Evolutionary conservation across 2,329 filamentous ascomycete species (phyloP).

Genomic region (Mycosphaerella sp.): DNA sequence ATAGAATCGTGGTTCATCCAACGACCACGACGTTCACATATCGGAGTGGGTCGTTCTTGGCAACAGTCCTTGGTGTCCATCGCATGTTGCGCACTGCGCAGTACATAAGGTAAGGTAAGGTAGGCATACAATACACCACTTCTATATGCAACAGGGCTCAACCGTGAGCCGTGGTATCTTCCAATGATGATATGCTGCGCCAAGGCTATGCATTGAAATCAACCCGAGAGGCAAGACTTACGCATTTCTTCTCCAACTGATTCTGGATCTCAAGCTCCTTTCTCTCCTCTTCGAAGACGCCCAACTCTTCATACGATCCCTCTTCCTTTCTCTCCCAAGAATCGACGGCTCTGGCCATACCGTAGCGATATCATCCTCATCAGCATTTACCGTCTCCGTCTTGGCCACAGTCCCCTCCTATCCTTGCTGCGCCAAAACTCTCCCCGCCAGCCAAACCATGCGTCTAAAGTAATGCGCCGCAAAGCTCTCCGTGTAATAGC

Average conservation of each 20-base stretch:
- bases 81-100: no score
- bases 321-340: neutral
- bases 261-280: neutral
- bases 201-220: neutral
- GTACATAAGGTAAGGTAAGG: neutral
- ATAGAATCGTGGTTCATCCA: no score
- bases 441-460: constrained; percentile 47
- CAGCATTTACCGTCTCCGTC: neutral
- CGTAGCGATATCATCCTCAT: neutral
- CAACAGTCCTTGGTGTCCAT: no score
- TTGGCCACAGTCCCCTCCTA: constrained; percentile 1
- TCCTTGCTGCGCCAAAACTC: constrained; percentile 13
- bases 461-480: constrained; percentile 69
- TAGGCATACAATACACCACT: neutral
- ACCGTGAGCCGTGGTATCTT: neutral
- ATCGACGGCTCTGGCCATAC: neutral
- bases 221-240: neutral
- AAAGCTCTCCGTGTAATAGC: constrained; percentile 79
- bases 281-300: neutral
- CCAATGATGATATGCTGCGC: neutral
- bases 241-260: neutral
- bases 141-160: neutral
- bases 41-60: no score
- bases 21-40: no score
- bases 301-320: constrained; percentile 5